A percentile compares a stretch with the other conserved stretches of the same genome.
These are phyloP conservation scores for Luvunga scandens DNA, from an alignment of 345 rosid species.

Conservation along the genomic window DNA sequence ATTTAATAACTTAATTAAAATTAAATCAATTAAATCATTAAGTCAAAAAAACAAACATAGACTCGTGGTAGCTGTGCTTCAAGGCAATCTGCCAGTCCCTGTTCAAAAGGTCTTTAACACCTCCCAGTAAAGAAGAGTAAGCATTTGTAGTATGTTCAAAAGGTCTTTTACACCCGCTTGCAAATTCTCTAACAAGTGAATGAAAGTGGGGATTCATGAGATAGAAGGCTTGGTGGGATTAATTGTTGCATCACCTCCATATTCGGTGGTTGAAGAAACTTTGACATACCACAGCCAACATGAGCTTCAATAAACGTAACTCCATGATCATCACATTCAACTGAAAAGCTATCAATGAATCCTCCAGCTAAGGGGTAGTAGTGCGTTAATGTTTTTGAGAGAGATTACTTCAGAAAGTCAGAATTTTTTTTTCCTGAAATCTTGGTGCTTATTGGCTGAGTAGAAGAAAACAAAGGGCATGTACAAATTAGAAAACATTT, in stretches of 20 bases:
- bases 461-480: constrained; percentile 28
- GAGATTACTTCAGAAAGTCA: constrained; percentile 13
- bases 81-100: too few relatives aligned
- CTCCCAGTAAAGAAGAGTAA: too few relatives aligned
- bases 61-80: too few relatives aligned
- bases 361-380: constrained; percentile 29
- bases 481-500: constrained; percentile 14
- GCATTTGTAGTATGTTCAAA: too few relatives aligned
- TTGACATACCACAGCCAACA: not conserved
- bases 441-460: not conserved
- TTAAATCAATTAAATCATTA: too few relatives aligned
- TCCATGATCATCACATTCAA: constrained; percentile 31
- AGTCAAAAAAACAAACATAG: too few relatives aligned
- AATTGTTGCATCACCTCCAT: not conserved
- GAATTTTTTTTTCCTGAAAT: not conserved
- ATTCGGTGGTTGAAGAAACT: constrained; percentile 10
- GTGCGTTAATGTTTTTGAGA: constrained; percentile 13
- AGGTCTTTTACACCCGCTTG: too few relatives aligned
- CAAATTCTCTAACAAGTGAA: too few relatives aligned
- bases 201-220: too few relatives aligned
- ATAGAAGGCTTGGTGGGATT: constrained; percentile 10
- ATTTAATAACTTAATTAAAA: too few relatives aligned
- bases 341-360: constrained; percentile 1
- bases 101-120: too few relatives aligned
- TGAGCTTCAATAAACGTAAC: constrained; percentile 15